Evolutionary conservation across 805 yeast genomes (phyloP), one percentile per base, ranked within the genome.

Genomic region (Candida tibetensis): DNA sequence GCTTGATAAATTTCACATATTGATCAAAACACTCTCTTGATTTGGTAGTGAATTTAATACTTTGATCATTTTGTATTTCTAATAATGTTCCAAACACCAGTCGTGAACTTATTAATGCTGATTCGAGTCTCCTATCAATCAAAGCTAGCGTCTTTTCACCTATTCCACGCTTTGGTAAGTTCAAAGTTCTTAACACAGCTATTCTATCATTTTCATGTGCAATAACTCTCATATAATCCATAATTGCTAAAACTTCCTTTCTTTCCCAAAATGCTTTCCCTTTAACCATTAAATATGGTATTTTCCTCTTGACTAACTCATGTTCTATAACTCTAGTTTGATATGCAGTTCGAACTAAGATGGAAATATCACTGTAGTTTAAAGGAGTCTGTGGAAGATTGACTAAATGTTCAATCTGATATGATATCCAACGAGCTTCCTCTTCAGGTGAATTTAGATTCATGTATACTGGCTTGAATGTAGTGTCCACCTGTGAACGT

Each of bases 231-330:
- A 91, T 53, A 46, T 81, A 79, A 51, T 82, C 85, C 30, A 88
- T 43, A 40, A 85, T 69, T 0, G 76, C 60, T 16, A 69, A 66
- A 12, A 87, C 80, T 51, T 86, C 95, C 39, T 75, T 76, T 28
- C 82, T 59, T 28, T 84, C 87, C 91, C 95, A 86, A 51, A 88
- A 85, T 1, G 88, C 81, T 30, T 69, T 69, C 0, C 96, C 96
- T 36, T 82, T 81, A 0, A 84, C 69, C 41, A 89, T 72, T 6
- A 63, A 60, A 50, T 85, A 85, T 0, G 93, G 89, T 2, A 89
- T 72, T 3, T 74, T 64, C 2, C 60, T 56, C 33, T 62, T 69
- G 1, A 77, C 66, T 17, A 91, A 61, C 14, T 77, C 83, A 22
- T 72, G 73, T 52, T 89, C 96, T 6, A 89, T 63, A 3, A 60